A percentile compares a stretch with the other conserved stretches of the same genome.
Evolutionary conservation across 495 filamentous ascomycete genomes (phyloP).

Genomic region (Baudoinia panamericana): DNA sequence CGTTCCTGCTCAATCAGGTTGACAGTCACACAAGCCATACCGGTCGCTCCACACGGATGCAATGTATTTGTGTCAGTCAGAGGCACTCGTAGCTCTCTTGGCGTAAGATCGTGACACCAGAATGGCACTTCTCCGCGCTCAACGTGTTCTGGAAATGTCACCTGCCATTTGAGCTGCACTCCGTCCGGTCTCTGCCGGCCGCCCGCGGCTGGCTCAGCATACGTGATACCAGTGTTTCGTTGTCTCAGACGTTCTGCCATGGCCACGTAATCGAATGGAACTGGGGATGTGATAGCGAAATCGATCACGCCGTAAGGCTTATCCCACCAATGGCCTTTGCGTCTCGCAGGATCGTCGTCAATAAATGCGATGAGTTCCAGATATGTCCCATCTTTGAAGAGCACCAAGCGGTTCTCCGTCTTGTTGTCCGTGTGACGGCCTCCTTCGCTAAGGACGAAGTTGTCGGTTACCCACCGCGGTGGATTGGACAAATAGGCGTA

Average conservation of each 20-base stretch:
- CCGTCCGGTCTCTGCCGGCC: conserved; percentile 36
- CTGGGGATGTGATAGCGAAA: conserved; percentile 37
- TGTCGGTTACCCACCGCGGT: conserved; percentile 36
- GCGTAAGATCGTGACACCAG: conserved; percentile 44
- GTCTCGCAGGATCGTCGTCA: conserved; percentile 30
- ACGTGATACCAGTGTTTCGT: conserved; percentile 28
- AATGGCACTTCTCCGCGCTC: conserved; percentile 34
- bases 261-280: conserved; percentile 17
- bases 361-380: conserved; percentile 49
- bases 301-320: conserved; percentile 38
- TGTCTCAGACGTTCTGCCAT: conserved; percentile 23
- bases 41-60: conserved; percentile 36
- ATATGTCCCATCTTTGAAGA: conserved; percentile 45
- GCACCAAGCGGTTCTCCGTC: conserved; percentile 44
- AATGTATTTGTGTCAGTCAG: conserved; percentile 22
- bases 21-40: conserved; percentile 24
- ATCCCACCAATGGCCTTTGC: conserved; percentile 39
- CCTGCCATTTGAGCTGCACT: conserved; percentile 36
- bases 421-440: conserved; percentile 39
- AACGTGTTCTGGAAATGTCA: conserved; percentile 35
- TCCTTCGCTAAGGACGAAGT: conserved; percentile 43
- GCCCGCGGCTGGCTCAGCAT: conserved; percentile 32
- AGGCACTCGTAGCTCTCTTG: conserved; percentile 35
- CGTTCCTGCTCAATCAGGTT: too few relatives aligned
- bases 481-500: conserved; percentile 29